Conservation (phyloP, 768 basidiomycete species). For the Kwoniella heveanensis region DNA sequence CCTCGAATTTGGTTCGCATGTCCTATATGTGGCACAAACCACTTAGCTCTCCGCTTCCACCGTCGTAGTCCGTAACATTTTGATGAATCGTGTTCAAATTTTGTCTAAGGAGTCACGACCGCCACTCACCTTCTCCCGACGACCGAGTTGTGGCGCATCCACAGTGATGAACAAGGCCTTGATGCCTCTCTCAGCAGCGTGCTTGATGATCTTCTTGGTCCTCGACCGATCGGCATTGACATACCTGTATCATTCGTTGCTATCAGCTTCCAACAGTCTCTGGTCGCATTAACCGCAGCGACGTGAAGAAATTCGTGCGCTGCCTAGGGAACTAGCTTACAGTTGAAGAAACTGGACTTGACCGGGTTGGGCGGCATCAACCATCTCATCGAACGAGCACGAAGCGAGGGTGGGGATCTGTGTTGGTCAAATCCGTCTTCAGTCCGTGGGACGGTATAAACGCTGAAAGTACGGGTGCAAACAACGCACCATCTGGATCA, state of each 20-base stretch:
- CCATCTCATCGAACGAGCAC: conserved; percentile 92
- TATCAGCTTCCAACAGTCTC: neutral
- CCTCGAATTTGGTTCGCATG: conserved; percentile 95
- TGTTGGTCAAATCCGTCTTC: neutral
- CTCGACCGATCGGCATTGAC: conserved; percentile 87
- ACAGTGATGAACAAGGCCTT: conserved; percentile 96
- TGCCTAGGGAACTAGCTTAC: conserved; percentile 58
- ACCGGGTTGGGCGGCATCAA: conserved; percentile 76
- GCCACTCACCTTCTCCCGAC: conserved; percentile 72
- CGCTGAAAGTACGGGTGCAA: no score
- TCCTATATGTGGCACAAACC: conserved; percentile 63
- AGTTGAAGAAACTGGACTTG: conserved; percentile 87
- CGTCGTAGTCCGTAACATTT: no score
- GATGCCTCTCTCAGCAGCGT: conserved; percentile 86
- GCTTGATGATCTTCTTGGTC: conserved; percentile 81
- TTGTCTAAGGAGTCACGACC: conserved; percentile 16
- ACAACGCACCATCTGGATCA: conserved; percentile 74
- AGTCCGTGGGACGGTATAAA: no score
- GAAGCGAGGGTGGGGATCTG: conserved; percentile 95
- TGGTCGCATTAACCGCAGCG: no score
- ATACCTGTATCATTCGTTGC: conserved; percentile 61
- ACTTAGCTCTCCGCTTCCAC: no score
- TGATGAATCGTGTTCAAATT: no score
- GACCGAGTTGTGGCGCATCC: conserved; percentile 92
- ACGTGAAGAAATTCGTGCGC: no score